Conservation (phyloP, 805 yeast species). For the Candida nemodendra region DNA sequence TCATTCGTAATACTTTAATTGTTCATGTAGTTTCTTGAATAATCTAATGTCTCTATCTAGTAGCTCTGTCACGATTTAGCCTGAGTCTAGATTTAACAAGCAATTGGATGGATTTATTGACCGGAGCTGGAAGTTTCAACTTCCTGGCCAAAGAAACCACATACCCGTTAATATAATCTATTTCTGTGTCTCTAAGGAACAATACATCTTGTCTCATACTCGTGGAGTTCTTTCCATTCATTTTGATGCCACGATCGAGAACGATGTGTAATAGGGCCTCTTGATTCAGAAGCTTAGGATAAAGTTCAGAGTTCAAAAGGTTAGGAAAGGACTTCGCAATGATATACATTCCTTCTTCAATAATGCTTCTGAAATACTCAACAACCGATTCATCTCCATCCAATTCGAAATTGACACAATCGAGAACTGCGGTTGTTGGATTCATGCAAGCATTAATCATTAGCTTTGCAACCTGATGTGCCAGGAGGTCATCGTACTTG, state of each 20-base stretch:
- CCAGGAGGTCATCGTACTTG: conserved; percentile 45
- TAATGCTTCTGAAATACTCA: conserved; percentile 39
- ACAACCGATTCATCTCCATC: conserved; percentile 37
- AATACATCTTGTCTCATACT: conserved; percentile 72
- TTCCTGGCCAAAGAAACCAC: conserved; percentile 54
- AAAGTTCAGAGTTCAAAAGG: conserved; percentile 32
- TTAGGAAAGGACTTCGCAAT: conserved; percentile 34
- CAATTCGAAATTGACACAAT: conserved; percentile 77
- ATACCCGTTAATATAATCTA: conserved; percentile 83
- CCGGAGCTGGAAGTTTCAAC: conserved; percentile 42
- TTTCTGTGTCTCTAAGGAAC: conserved; percentile 62
- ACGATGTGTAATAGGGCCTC: conserved; percentile 35
- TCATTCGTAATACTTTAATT: too few species aligned
- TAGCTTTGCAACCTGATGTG: conserved; percentile 69
- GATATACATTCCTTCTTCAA: conserved; percentile 45
- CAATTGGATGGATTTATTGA: conserved; percentile 44
- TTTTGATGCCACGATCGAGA: conserved; percentile 25
- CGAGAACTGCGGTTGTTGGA: conserved; percentile 74
- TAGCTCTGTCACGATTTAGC: conserved; percentile 17
- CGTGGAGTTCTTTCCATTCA: conserved; percentile 53
- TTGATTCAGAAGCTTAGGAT: conserved; percentile 31
- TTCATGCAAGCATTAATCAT: conserved; percentile 81
- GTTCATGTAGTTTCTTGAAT: too few species aligned
- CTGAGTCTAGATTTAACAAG: conserved; percentile 42
- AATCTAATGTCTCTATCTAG: too few species aligned